These are phyloP conservation scores for Lactifluus hygrophoroides DNA, from an alignment of 768 basidiomycete genomes.

Conservation along the genomic window DNA sequence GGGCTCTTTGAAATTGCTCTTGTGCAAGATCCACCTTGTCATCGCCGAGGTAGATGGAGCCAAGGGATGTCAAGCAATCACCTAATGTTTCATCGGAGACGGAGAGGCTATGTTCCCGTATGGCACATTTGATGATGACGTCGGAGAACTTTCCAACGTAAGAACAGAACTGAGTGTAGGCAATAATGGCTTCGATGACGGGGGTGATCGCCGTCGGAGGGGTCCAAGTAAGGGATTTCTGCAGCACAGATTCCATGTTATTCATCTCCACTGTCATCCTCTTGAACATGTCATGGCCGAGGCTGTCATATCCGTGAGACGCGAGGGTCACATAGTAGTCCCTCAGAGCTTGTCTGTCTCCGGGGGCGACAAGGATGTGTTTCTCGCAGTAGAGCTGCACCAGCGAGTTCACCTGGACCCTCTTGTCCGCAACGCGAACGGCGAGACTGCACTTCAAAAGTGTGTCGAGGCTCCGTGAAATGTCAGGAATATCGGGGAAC, in stretches of 20 bases:
- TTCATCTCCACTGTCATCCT: slow-evolving; percentile 12
- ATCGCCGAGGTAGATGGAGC: neutral
- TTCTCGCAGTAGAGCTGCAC: slow-evolving; percentile 12
- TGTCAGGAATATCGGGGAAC: neutral
- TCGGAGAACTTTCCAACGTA: slow-evolving; percentile 14
- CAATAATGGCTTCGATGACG: slow-evolving; percentile 7
- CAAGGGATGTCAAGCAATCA: slow-evolving; percentile 1
- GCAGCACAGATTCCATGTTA: slow-evolving; percentile 10
- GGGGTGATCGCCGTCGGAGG: neutral
- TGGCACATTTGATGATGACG: neutral
- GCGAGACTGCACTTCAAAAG: slow-evolving; percentile 11
- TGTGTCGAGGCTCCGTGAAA: slow-evolving; percentile 7
- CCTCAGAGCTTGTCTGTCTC: neutral
- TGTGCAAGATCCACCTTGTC: neutral
- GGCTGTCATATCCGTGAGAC: slow-evolving; percentile 9
- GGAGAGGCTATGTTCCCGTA: neutral
- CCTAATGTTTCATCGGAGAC: slow-evolving; percentile 1
- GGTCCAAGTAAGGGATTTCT: slow-evolving; percentile 3
- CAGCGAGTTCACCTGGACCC: slow-evolving; percentile 17
- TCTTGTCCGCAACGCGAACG: neutral
- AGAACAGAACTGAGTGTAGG: slow-evolving; percentile 10
- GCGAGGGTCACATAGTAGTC: slow-evolving; percentile 11
- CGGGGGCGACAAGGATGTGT: neutral
- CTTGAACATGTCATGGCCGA: slow-evolving; percentile 2
- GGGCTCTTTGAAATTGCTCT: neutral